These are phyloP conservation scores for Trichosporon faecale DNA, from an alignment of 1,284 basidiomycete species.

Conservation along the genomic window DNA sequence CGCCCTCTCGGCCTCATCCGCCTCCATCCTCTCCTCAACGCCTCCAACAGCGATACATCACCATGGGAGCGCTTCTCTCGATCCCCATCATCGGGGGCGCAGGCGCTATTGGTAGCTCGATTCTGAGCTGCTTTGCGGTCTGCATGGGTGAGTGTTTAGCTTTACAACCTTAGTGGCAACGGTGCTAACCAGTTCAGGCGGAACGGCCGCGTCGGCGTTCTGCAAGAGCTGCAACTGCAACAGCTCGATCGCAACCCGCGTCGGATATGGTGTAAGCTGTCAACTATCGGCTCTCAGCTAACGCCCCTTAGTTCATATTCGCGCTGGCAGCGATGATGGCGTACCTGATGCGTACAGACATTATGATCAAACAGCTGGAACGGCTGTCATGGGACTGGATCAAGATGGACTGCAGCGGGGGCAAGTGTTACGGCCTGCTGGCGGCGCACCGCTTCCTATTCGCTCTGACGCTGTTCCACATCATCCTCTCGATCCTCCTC, in stretches of 20 bases:
- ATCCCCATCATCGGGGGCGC: slow-evolving; percentile 75
- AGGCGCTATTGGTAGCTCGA: slow-evolving; percentile 72
- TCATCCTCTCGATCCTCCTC: slow-evolving; percentile 71
- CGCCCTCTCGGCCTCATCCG: neutral
- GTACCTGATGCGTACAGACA: slow-evolving; percentile 90
- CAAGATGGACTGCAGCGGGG: slow-evolving; percentile 92
- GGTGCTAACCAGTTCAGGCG: slow-evolving; percentile 30
- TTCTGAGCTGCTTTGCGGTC: slow-evolving; percentile 62
- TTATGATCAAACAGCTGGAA: slow-evolving; percentile 82
- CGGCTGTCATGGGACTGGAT: slow-evolving; percentile 95
- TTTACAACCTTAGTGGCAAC: neutral
- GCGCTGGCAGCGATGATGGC: slow-evolving; percentile 92
- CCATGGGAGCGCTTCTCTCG: slow-evolving; percentile 77
- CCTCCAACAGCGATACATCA: slow-evolving; percentile 21
- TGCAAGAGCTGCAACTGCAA: slow-evolving; percentile 99
- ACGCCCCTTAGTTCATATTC: slow-evolving; percentile 74
- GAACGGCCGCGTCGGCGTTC: slow-evolving; percentile 78
- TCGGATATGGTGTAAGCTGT: slow-evolving; percentile 80
- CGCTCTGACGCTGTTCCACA: slow-evolving; percentile 84
- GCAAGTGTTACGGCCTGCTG: slow-evolving; percentile 93
- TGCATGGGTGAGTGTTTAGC: slow-evolving; percentile 64
- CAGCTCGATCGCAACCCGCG: slow-evolving; percentile 93
- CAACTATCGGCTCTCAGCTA: neutral
- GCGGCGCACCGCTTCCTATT: slow-evolving; percentile 99
- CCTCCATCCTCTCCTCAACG: neutral